Evolutionary conservation across 768 basidiomycete species (phyloP), one percentile per base, ranked within the genome.

Genomic region (Podaxis sp.): DNA sequence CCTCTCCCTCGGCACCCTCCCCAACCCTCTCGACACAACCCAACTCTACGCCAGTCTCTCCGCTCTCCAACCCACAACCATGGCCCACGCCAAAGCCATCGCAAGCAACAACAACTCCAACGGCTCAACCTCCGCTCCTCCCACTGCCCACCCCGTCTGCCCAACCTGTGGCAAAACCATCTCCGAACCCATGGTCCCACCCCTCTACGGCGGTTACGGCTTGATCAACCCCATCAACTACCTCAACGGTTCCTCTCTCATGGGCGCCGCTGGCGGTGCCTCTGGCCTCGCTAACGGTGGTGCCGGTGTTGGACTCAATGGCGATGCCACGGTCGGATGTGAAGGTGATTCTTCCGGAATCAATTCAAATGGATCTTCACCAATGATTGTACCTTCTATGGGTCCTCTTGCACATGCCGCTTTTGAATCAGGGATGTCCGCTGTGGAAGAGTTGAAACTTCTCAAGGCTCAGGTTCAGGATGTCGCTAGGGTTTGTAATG

Each of bases 391-490:
- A 3, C 59, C 59, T 54, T 81, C 54, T 76, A 82, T 56, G 82
- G 83, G 63, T 61, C 82, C 80, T 50, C 76, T 84, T 58, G 79
- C 77, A 46, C 74, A 79, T 4, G 82, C 82, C 4, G 82, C 82
- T 2, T 80, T 79, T 57, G 55, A 47, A 53, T 50, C 28, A 56
- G 55, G 37, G 28, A 57, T 64, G 62, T 80, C 80, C 59, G 83
- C 84, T n/a, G 79, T 84, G 14, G 85, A 90, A 71, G 90, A 93
- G 72, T 80, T 92, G 47, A 81, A 82, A 64, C 72, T 91, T 36
- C 80, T 93, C 57, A 90, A 90, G 69, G 87, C 88, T 14, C 91
- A 93, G 72, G 88, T 92, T 0, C 86, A 89, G 73, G 77, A 90
- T 65, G 87, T 90, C 54, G 88, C 88, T 18, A 76, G 88, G 23